These are phyloP conservation scores for Colletotrichum destructivum DNA, from an alignment of 2,329 filamentous ascomycete species.

Conservation along the genomic window DNA sequence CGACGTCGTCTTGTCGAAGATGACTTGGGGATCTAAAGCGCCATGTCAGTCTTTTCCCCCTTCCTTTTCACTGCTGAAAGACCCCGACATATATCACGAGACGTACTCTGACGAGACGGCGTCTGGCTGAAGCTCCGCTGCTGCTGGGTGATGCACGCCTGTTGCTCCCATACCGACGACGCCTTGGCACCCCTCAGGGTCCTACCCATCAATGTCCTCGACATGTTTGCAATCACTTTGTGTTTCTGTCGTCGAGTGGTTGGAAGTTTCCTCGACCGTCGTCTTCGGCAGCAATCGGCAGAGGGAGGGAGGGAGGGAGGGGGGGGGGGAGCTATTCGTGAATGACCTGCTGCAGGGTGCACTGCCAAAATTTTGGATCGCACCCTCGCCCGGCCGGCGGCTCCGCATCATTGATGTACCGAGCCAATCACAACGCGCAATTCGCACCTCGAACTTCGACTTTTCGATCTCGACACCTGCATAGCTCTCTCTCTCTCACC, in stretches of 20 bases:
- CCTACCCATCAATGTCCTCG: slow-evolving; percentile 38
- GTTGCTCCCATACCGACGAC: slow-evolving; percentile 35
- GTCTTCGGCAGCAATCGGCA: slow-evolving; percentile 22
- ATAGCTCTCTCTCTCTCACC: not conserved
- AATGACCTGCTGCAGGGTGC: slow-evolving; percentile 21
- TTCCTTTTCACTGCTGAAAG: not conserved
- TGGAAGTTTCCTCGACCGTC: slow-evolving; percentile 7
- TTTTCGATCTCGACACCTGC: slow-evolving; percentile 29
- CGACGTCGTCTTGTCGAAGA: slow-evolving; percentile 68
- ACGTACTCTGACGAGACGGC: slow-evolving; percentile 35
- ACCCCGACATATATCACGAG: not conserved
- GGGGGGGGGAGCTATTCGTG: slow-evolving; percentile 4
- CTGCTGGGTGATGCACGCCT: slow-evolving; percentile 36
- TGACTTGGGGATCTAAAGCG: slow-evolving; percentile 48
- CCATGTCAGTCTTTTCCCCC: not conserved
- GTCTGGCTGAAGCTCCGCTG: slow-evolving; percentile 42
- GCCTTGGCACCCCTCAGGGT: slow-evolving; percentile 40
- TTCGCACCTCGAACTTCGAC: slow-evolving; percentile 42
- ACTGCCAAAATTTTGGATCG: slow-evolving; percentile 37
- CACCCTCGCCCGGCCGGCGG: slow-evolving; percentile 10
- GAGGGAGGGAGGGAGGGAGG: not conserved
- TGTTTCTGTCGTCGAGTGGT: slow-evolving; percentile 8
- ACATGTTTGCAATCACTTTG: slow-evolving; percentile 21
- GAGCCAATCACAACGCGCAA: slow-evolving; percentile 55
- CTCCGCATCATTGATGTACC: slow-evolving; percentile 46